phyloP scores from a whole-genome alignment of 768 basidiomycete species.

The Tylopilus balloui region DNA sequence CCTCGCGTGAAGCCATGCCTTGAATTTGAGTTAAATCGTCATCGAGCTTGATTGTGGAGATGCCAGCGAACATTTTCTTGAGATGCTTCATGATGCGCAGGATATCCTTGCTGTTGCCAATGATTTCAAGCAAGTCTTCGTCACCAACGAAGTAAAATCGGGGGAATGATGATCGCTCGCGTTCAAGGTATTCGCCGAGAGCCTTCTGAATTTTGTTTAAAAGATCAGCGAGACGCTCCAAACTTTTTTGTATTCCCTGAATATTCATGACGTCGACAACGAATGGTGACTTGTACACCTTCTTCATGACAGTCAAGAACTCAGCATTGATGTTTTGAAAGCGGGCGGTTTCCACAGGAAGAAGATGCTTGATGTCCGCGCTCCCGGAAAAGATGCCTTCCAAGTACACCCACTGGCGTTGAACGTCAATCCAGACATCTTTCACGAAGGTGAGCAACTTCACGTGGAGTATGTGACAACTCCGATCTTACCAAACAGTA shows the following conservation, averaged over 20 bases:
- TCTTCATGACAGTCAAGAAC: constrained; percentile 98
- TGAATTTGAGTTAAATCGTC: constrained; percentile 84
- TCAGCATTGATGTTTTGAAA: constrained; percentile 99
- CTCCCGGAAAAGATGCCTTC: constrained; percentile 99
- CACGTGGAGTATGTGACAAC: neutral
- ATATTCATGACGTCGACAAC: constrained; percentile 97
- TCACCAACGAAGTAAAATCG: constrained; percentile 99
- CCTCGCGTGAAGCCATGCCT: constrained; percentile 94
- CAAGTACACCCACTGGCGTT: constrained; percentile 98
- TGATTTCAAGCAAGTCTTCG: constrained; percentile 97
- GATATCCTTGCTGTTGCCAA: constrained; percentile 99
- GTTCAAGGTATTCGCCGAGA: constrained; percentile 95
- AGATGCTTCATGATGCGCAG: constrained; percentile 97
- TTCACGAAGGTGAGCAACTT: constrained; percentile 7
- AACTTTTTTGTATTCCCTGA: constrained; percentile 90
- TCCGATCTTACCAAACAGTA: constrained; percentile 75
- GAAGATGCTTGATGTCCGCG: constrained; percentile 97
- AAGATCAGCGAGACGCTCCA: constrained; percentile 94
- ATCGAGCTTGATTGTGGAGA: constrained; percentile 83
- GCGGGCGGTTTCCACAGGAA: constrained; percentile 95
- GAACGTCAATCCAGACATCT: constrained; percentile 99
- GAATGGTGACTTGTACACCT: constrained; percentile 98
- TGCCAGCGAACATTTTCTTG: constrained; percentile 99
- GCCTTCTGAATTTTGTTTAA: constrained; percentile 99
- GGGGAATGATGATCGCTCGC: constrained; percentile 96